Conservation (phyloP, 2,329 filamentous ascomycete species). For the Aspergillus ochraceus region DNA sequence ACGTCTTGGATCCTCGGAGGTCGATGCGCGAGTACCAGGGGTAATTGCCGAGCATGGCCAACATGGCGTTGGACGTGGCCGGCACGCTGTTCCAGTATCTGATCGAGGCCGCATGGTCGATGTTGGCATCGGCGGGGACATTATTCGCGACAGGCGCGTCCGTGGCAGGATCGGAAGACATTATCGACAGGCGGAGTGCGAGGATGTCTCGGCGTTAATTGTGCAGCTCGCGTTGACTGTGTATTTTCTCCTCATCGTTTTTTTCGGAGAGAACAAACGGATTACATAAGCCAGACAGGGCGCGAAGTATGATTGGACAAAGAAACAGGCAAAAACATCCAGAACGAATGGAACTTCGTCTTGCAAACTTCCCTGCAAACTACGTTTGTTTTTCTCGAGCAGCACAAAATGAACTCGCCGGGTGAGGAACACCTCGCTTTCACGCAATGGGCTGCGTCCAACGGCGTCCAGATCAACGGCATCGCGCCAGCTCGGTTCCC, state of each 20-base stretch:
- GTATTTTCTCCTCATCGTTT: background rate
- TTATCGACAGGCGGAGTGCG: background rate
- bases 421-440: slow-evolving; percentile 50
- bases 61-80: slow-evolving; percentile 55
- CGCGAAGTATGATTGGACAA: background rate
- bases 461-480: slow-evolving; percentile 66
- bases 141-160: background rate
- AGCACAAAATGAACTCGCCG: slow-evolving; percentile 11
- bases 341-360: background rate
- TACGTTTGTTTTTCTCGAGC: background rate
- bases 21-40: slow-evolving; percentile 68
- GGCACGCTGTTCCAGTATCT: slow-evolving; percentile 36
- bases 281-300: background rate
- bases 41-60: slow-evolving; percentile 64
- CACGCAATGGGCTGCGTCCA: slow-evolving; percentile 62
- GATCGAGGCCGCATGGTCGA: slow-evolving; percentile 37
- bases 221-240: background rate
- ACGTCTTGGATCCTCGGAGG: slow-evolving; percentile 66
- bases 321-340: background rate
- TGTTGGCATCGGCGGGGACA: slow-evolving; percentile 21
- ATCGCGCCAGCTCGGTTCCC: slow-evolving; percentile 67
- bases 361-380: background rate
- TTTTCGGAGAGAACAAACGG: background rate
- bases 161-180: background rate
- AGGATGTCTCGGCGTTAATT: background rate